Conservation (phyloP, 148 eudicot genomes). For the Rhododendron simsii region DNA sequence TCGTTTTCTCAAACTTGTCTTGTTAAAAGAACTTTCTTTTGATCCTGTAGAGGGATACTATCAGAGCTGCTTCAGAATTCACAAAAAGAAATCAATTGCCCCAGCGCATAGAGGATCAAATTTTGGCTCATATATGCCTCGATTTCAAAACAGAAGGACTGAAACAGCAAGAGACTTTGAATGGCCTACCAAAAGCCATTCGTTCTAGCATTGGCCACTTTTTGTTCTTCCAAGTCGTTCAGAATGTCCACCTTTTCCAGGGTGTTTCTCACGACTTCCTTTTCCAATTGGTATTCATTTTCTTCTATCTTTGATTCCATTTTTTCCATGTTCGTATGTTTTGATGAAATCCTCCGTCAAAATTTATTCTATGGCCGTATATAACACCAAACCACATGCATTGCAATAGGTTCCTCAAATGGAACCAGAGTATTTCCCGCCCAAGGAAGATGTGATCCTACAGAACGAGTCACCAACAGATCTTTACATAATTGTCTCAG, state of each 20-base stretch:
- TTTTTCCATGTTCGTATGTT: neutral
- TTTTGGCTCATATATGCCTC: constrained; percentile 74
- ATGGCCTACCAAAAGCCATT: constrained; percentile 72
- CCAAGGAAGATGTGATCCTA: constrained; percentile 70
- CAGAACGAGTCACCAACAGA: constrained; percentile 80
- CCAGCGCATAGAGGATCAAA: constrained; percentile 52
- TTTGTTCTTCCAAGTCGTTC: constrained; percentile 57
- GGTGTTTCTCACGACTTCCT: constrained; percentile 72
- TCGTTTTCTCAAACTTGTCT: neutral
- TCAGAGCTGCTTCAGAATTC: constrained; percentile 67
- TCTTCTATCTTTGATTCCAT: neutral
- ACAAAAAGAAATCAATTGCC: constrained; percentile 76
- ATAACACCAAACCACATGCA: neutral
- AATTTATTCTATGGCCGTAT: neutral
- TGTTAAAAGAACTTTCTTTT: constrained; percentile 9
- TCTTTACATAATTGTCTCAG: constrained; percentile 72
- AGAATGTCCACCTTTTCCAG: constrained; percentile 59
- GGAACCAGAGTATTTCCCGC: constrained; percentile 91
- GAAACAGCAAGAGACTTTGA: constrained; percentile 70
- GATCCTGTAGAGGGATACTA: constrained; percentile 67
- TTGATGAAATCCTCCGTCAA: neutral
- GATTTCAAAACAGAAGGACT: constrained; percentile 74
- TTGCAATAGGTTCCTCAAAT: constrained; percentile 62
- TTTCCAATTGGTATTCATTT: constrained; percentile 63
- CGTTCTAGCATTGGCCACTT: constrained; percentile 58